Conservation (phyloP, 1,284 basidiomycete species). For the Anthracocystis panici-leucophaei region DNA sequence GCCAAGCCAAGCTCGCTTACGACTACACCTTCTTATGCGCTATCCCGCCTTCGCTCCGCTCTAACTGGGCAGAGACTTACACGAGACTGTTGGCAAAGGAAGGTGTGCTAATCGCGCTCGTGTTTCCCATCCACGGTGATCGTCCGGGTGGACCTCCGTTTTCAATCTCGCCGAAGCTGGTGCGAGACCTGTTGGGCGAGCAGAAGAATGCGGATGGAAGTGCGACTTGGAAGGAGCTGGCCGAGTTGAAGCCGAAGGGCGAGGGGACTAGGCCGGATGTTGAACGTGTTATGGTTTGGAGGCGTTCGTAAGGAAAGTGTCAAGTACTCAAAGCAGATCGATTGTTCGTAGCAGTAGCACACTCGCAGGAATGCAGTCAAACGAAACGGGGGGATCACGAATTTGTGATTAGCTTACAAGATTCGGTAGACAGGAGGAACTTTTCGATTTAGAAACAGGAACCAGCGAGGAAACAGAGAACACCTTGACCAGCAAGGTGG, state of each 20-base stretch:
- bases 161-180: conserved; percentile 48
- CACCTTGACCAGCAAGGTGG: not conserved
- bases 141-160: conserved; percentile 55
- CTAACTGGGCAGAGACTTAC: conserved; percentile 55
- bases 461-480: not conserved
- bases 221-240: conserved; percentile 44
- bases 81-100: conserved; percentile 45
- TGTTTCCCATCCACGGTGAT: conserved; percentile 59
- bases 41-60: conserved; percentile 48
- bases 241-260: conserved; percentile 40
- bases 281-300: conserved; percentile 56
- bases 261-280: conserved; percentile 38
- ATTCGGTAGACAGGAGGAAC: too few relatives aligned
- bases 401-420: too few relatives aligned
- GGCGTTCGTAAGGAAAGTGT: conserved; percentile 20
- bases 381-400: not conserved
- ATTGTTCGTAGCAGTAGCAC: not conserved
- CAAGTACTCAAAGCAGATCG: not conserved
- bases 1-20: conserved; percentile 37
- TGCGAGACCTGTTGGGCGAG: conserved; percentile 28
- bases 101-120: conserved; percentile 48
- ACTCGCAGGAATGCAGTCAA: not conserved
- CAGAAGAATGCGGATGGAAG: conserved; percentile 25
- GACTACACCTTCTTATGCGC: conserved; percentile 64
- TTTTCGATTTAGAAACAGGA: too few relatives aligned